Conservation (phyloP, 768 basidiomycete genomes). For the Boletus subcaerulescens region DNA sequence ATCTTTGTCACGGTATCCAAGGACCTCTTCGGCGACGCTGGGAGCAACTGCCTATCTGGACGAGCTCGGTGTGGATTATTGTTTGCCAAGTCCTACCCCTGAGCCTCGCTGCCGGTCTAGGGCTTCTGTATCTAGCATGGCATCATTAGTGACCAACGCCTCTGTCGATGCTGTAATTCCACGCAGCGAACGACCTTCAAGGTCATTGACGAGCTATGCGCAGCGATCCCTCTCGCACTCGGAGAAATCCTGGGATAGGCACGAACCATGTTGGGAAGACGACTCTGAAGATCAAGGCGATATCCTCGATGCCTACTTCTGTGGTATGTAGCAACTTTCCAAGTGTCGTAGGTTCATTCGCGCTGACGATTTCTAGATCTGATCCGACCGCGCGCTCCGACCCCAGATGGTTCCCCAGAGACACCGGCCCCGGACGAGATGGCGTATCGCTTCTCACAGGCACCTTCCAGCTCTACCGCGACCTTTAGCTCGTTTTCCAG, state of each 20-base stretch:
- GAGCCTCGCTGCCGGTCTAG: slow-evolving; percentile 21
- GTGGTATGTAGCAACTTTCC: slow-evolving; percentile 25
- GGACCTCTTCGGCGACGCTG: slow-evolving; percentile 29
- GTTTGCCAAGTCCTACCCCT: slow-evolving; percentile 21
- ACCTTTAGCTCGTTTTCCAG: slow-evolving; percentile 5
- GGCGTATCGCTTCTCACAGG: slow-evolving; percentile 5
- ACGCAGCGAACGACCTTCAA: slow-evolving; percentile 23
- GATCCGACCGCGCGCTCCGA: slow-evolving; percentile 15
- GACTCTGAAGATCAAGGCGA: slow-evolving; percentile 32
- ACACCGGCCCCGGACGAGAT: slow-evolving; percentile 19
- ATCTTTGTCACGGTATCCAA: slow-evolving; percentile 18
- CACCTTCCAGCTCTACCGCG: slow-evolving; percentile 5
- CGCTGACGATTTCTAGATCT: slow-evolving; percentile 19
- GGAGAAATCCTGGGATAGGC: slow-evolving; percentile 11
- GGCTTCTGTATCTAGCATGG: slow-evolving; percentile 51
- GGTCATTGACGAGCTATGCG: slow-evolving; percentile 7
- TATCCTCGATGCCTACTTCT: slow-evolving; percentile 43
- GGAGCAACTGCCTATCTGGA: slow-evolving; percentile 26
- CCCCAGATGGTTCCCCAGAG: slow-evolving; percentile 13
- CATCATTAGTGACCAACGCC: slow-evolving; percentile 53
- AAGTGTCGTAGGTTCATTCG: neutral
- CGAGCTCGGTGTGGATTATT: slow-evolving; percentile 31
- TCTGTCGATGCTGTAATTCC: slow-evolving; percentile 60
- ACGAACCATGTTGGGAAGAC: slow-evolving; percentile 23
- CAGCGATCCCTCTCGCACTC: slow-evolving; percentile 14